phyloP scores from a whole-genome alignment of 768 basidiomycete species.

The Xerocomellus dryophilus region DNA sequence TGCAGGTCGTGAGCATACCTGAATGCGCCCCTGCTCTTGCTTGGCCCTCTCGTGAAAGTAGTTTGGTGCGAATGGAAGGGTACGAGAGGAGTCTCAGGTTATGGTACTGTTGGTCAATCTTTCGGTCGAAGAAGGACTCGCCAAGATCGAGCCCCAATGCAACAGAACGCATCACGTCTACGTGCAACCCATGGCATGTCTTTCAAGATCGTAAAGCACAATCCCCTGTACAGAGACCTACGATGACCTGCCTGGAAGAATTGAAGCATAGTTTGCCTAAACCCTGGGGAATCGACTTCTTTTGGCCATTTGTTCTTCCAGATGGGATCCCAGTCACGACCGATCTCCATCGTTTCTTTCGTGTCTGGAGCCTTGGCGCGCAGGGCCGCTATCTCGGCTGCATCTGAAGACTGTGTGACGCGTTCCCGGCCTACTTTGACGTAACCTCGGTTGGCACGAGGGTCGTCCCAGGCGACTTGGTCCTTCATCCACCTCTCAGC shows the following conservation, averaged over 20 bases:
- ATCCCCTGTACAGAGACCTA: neutral
- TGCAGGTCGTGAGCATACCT: conserved; percentile 35
- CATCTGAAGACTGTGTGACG: conserved; percentile 69
- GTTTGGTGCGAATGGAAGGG: conserved; percentile 62
- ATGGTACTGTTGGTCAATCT: conserved; percentile 73
- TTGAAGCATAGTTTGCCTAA: conserved; percentile 68
- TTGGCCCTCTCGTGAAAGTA: conserved; percentile 62
- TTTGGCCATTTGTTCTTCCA: conserved; percentile 84
- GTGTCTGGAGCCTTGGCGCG: conserved; percentile 75
- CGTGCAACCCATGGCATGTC: conserved; percentile 76
- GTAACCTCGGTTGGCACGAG: conserved; percentile 82
- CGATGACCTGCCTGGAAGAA: conserved; percentile 60
- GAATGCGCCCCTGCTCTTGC: conserved; percentile 83
- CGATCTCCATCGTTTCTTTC: conserved; percentile 89
- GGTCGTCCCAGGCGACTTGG: conserved; percentile 77
- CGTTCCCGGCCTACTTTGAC: conserved; percentile 79
- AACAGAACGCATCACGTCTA: conserved; percentile 78
- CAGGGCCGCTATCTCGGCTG: conserved; percentile 67
- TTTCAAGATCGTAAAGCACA: conserved; percentile 28
- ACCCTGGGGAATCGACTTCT: conserved; percentile 58
- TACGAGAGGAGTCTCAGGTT: conserved; percentile 81
- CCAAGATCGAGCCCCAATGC: conserved; percentile 74
- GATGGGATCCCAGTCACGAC: conserved; percentile 72
- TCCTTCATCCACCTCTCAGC: conserved; percentile 36
- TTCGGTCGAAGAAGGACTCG: conserved; percentile 72